Evolutionary conservation across 1,284 basidiomycete species (phyloP), one percentile per base, ranked within the genome.

Genomic region (Ceratobasidium sp.): DNA sequence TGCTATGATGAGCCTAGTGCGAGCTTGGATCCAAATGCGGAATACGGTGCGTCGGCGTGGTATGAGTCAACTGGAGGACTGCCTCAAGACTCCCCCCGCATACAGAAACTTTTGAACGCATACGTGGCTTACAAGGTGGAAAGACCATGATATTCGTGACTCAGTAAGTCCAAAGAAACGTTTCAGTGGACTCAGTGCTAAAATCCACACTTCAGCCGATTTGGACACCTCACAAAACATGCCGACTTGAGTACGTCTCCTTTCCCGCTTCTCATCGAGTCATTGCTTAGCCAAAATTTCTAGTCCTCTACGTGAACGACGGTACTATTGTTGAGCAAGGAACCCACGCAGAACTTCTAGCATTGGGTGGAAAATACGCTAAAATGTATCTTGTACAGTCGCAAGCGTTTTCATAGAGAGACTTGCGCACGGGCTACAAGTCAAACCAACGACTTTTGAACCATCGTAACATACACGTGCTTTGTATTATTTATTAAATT

Each of bases 71-170:
- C 75, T 36, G 17, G 11, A 9, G 33, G 14, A 2, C 33, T 29
- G 7, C 1, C 44, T 66, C 2, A 66, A n/a, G n/a, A n/a, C n/a
- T n/a, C 45, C 11, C n/a, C n/a, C 19, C 56, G 51, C 59, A 33
- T 44, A n/a, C 73, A 93, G 92, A 91, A 79, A 82, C 92, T 1
- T 92, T 92, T 73, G 87, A 91, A 79, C 84, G 88, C 65, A 81
- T 92, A 47, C 86, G 89, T 15, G 79, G 82, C 8, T 78, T 91
- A 24, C 84, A 89, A 73, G 89, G 88, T 24, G 88, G 86, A 78
- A 91, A 90, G 81, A 92, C 90, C 0, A 91, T 91, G 90, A 81
- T 92, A 15, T 92, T 91, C 78, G 90, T 90, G 1, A 90, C 89
- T 0, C 91, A 92, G 29, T 57, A 33, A 15, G 56, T 57, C 36